Evolutionary conservation across 345 rosid genomes (phyloP), one percentile per base, ranked within the genome.

Genomic region (Sisymbrium altissimum): DNA sequence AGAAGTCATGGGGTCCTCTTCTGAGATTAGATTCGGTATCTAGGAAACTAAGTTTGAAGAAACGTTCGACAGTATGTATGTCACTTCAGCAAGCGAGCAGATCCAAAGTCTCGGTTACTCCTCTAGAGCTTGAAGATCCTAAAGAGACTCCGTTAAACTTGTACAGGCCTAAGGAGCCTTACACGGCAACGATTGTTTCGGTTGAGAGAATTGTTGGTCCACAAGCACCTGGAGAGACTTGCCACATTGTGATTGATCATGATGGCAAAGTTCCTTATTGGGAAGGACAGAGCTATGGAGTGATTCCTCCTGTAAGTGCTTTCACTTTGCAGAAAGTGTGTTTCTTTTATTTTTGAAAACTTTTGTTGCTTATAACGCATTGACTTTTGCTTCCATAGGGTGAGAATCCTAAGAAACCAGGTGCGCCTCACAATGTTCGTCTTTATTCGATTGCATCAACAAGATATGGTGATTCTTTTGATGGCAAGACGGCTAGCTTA

Each of bases 211-310:
- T 95, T 62, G 99, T 95, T 0, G 96, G 97, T 45, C 87, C 96
- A 38, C 81, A 92, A 68, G 92, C 97, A 38, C 97, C 99, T 1
- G 99, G 99, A 27, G 99, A 95, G 86, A 93, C 97, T 62, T 95
- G 99, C 70, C 99, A 92, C 75, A 84, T 95, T 77, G 97, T 92
- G 36, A 95, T 95, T 79, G 91, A 95, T 80, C 99, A 95, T 41
- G 91, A 84, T 17, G 92, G 98, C 12, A 90, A 95, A 49, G 94
- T 90, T 73, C 99, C 99, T 62, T 95, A 95, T 39, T 95, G 98
- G 99, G 99, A 95, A 88, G 99, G 99, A 66, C 99, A 95, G 82
- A 92, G 99, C 86, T 95, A 87, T 53, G 98, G 99, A 66, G 94
- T 95, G 21, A 92, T 95, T 35, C 98, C 99, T 79, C 98, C 98